phyloP scores from a whole-genome alignment of 2,329 filamentous ascomycete genomes.

The Endoconidiophora laricicola region DNA sequence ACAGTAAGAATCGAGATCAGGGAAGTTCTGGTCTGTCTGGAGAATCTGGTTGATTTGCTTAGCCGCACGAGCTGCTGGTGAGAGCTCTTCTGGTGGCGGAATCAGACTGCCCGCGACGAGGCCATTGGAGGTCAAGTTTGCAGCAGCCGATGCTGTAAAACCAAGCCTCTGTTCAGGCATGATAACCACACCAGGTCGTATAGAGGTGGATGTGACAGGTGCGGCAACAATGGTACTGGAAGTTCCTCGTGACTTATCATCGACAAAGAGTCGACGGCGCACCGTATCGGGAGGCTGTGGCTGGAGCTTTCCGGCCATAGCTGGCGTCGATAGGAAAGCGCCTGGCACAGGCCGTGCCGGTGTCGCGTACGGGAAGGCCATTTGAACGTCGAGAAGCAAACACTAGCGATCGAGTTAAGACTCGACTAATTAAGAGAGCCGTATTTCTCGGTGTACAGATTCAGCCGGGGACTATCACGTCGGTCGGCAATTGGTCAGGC shows the following conservation, averaged over 20 bases:
- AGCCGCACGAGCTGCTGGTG: constrained; percentile 64
- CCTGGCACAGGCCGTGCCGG: constrained; percentile 59
- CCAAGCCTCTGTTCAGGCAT: constrained; percentile 11
- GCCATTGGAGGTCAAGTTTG: constrained; percentile 5
- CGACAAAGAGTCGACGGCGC: constrained; percentile 34
- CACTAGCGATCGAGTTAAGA: background rate
- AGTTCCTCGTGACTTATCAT: constrained; percentile 11
- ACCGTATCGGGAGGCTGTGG: constrained; percentile 25
- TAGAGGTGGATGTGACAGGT: background rate
- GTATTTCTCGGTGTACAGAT: too few species aligned
- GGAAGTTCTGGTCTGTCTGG: constrained; percentile 61
- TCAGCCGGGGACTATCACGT: too few species aligned
- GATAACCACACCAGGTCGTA: constrained; percentile 13
- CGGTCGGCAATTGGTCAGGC: background rate
- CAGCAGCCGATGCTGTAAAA: constrained; percentile 7
- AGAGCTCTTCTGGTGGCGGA: constrained; percentile 27
- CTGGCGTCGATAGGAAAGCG: constrained; percentile 61
- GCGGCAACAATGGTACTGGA: background rate
- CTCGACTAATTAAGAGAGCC: background rate
- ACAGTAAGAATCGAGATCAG: constrained; percentile 78
- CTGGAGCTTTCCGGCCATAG: constrained; percentile 27
- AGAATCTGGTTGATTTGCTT: constrained; percentile 69
- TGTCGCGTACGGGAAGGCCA: constrained; percentile 42
- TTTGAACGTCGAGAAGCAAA: constrained; percentile 16
- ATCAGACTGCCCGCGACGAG: constrained; percentile 9